Evolutionary conservation across 2,329 filamentous ascomycete species (phyloP), one percentile per base, ranked within the genome.

Genomic region (Incumbomyces delicatus): DNA sequence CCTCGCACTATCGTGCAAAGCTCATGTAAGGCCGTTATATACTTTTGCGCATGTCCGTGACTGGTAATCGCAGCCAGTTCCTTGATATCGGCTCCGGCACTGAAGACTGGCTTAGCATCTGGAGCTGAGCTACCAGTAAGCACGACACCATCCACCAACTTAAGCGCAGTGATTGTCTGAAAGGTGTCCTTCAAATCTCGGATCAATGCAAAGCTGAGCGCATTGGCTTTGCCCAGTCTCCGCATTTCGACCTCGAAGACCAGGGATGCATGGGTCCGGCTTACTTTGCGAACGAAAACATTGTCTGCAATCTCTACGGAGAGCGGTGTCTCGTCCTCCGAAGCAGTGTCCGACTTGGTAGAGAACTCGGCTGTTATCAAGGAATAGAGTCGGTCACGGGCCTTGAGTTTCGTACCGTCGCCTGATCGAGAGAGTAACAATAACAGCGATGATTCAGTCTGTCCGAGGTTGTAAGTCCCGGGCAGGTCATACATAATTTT

Each of bases 71-170:
- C 6, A 17, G 5, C 33, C 7, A 42, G 8, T 3, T 14, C 30
- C 12, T 4, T 6, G 8, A 42, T 14, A 12, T 94, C 90, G 59
- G 89, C 89, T 53, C 87, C 94, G 59, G 83, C 84, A 69, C 86
- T 92, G 74, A 94, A 95, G 58, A 22, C 12, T 30, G 16, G 10
- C 34, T 35, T 38, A 8, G 22, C 8, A 8, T 27, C 8, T 27
- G 22, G 22, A 14, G 13, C 14, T 22, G 41, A 12, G 3, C 13
- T 8, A 12, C 14, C 16, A 2, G 30, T 30, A 17, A 45, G 33
- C 20, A 45, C 22, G 13, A 45, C 20, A 5, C 33, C 33, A 17
- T 6, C 20, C 3, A 45, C 7, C 7, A n/a, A 11, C 27, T 16
- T 29, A 5, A 38, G 14, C 11, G 8, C 17, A 8, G 16, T n/a